Evolutionary conservation across 305 asterid genomes (phyloP).

Genomic region (Fraxinus platypoda): DNA sequence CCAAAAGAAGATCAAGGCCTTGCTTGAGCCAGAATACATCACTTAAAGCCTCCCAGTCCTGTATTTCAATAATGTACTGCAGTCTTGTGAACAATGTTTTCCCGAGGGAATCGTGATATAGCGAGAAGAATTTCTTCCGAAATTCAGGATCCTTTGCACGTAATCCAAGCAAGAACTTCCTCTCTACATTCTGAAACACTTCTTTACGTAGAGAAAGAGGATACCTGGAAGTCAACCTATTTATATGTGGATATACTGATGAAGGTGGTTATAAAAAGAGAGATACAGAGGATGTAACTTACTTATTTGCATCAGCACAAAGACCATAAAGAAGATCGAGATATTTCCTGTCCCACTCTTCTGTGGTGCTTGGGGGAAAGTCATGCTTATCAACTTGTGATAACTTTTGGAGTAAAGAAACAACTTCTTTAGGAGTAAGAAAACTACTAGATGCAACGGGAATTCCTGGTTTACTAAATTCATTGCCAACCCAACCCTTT

Average conservation of each 20-base stretch:
- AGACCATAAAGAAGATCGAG: conserved; percentile 92
- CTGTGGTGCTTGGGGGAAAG: conserved; percentile 59
- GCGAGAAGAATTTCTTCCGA: conserved; percentile 79
- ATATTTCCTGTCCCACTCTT: conserved; percentile 96
- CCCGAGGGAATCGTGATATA: conserved; percentile 87
- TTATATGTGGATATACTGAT: conserved; percentile 23
- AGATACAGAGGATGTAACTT: conserved; percentile 27
- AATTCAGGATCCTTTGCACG: conserved; percentile 89
- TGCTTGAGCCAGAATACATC: conserved; percentile 99
- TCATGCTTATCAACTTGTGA: conserved; percentile 94
- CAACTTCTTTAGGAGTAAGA: conserved; percentile 81
- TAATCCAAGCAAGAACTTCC: conserved; percentile 89
- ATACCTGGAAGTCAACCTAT: conserved; percentile 61
- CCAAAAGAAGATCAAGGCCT: conserved; percentile 99
- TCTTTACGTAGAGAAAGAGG: conserved; percentile 76
- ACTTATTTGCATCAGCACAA: conserved; percentile 91
- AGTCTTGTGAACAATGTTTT: conserved; percentile 86
- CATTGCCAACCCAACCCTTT: conserved; percentile 92
- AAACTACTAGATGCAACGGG: conserved; percentile 62
- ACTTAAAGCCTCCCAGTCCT: conserved; percentile 99
- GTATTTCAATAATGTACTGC: conserved; percentile 91
- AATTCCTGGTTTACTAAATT: conserved; percentile 76
- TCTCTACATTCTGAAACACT: conserved; percentile 97
- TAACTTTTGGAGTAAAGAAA: conserved; percentile 93
- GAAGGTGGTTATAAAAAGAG: conserved; percentile 16